A percentile compares a stretch with the other conserved stretches of the same genome.
phyloP scores from a whole-genome alignment of 1,139 yeast genomes.

The Blastobotrys malaysiensis region DNA sequence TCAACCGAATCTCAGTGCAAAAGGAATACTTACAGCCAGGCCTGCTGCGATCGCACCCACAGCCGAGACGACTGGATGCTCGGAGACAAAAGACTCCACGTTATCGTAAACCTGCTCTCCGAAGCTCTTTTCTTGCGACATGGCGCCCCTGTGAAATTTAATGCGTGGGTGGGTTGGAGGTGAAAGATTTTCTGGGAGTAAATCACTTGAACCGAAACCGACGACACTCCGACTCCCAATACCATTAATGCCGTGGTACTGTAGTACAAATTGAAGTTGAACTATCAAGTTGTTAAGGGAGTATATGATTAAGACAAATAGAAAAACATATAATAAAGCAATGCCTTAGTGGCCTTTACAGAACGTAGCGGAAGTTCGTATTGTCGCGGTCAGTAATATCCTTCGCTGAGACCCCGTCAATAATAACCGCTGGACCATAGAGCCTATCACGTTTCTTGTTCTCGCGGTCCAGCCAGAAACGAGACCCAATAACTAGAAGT shows the following conservation, averaged over 20 bases:
- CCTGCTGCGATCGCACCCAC: conserved; percentile 58
- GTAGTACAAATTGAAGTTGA: neutral
- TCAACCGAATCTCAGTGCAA: too few species aligned
- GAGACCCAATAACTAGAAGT: conserved; percentile 36
- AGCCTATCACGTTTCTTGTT: conserved; percentile 41
- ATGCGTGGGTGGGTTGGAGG: conserved; percentile 4
- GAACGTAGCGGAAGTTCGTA: conserved; percentile 47
- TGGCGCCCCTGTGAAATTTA: conserved; percentile 35
- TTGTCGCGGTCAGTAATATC: conserved; percentile 61
- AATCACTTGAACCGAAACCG: neutral
- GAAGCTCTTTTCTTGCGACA: conserved; percentile 36
- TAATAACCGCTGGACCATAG: conserved; percentile 8
- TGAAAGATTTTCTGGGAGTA: neutral
- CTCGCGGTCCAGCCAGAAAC: conserved; percentile 31
- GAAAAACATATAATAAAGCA: neutral
- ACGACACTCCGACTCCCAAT: neutral
- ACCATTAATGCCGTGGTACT: neutral
- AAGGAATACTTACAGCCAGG: conserved; percentile 30
- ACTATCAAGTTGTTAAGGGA: neutral
- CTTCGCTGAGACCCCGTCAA: conserved; percentile 19
- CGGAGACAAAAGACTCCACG: conserved; percentile 36
- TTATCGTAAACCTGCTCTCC: conserved; percentile 60
- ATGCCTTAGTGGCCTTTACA: conserved; percentile 4
- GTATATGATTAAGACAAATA: neutral
- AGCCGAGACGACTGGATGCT: conserved; percentile 73